Percentiles rank a stretch among this genome's conserved stretches.
These are phyloP conservation scores for Mortierella sp. DNA, from an alignment of 371 early-diverging fungal genomes.

Conservation along the genomic window DNA sequence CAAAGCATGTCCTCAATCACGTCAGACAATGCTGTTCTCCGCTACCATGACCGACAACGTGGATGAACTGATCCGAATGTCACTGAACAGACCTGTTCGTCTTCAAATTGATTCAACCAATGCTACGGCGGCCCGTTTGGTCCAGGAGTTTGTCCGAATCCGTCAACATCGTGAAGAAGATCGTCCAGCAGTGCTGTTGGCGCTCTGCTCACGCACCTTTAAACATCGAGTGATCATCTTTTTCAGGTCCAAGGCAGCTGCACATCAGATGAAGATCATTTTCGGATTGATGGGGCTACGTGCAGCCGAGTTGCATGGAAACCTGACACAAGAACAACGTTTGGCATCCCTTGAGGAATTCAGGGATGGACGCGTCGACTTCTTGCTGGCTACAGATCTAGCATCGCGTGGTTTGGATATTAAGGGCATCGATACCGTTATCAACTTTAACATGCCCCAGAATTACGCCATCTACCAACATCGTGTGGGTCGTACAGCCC, in stretches of 20 bases:
- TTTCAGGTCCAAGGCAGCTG: conserved; percentile 92
- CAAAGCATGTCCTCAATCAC: conserved; percentile 85
- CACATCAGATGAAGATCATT: conserved; percentile 96
- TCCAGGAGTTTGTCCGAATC: conserved; percentile 98
- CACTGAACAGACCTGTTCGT: conserved; percentile 89
- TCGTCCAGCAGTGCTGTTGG: conserved; percentile 85
- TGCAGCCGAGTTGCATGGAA: conserved; percentile 98
- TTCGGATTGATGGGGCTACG: conserved; percentile 92
- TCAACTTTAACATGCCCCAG: conserved; percentile 99
- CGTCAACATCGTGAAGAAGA: conserved; percentile 85
- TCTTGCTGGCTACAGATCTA: conserved; percentile 97
- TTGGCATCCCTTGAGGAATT: conserved; percentile 93
- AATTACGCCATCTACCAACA: conserved; percentile 97
- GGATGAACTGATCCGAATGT: conserved; percentile 93
- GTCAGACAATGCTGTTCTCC: conserved; percentile 99
- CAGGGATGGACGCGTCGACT: conserved; percentile 87
- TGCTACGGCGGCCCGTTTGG: conserved; percentile 79
- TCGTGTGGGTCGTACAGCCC: conserved; percentile 99
- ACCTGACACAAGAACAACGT: conserved; percentile 95
- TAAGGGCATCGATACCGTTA: conserved; percentile 97
- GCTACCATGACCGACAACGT: conserved; percentile 99
- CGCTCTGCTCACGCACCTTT: conserved; percentile 87
- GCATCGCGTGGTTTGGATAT: conserved; percentile 99
- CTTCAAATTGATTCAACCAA: conserved; percentile 89
- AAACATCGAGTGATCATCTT: conserved; percentile 87